Evolutionary conservation across 257 asterid genomes (phyloP), one percentile per base, ranked within the genome.

Genomic region (Pogostemon cablin): DNA sequence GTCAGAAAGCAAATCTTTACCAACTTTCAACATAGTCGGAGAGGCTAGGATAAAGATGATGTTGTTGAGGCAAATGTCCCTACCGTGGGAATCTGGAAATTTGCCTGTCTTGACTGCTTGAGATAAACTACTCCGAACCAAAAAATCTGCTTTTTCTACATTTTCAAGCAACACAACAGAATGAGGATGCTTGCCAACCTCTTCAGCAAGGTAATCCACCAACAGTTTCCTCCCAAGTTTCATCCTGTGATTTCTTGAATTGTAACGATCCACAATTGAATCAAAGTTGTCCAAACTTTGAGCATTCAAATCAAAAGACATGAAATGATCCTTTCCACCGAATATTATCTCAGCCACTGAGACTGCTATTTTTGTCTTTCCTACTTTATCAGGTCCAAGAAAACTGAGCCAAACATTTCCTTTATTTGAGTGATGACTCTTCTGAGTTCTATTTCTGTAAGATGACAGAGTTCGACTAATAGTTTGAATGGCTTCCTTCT

Each of bases 371-470:
- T 82, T 87, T 75, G 84, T 82, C 87, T 93, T 93, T 39, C 95
- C 93, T 63, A 85, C 90, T 81, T 73, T 83, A 82, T 93, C 99
- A 68, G 95, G 96, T 40, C 99, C 99, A 52, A 77, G 75, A 77
- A 91, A 87, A 79, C 89, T 78, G 75, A 93, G 84, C 98, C 98
- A 93, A 57, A 87, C 56, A 78, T 78, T 88, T 77, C 97, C 90
- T 75, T 81, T 83, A 77, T 76, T 81, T 20, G 82, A 84, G 65
- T 77, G 61, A 49, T 0, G 74, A 50, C 72, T 47, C 52, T 70
- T 84, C 52, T 78, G 81, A 46, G 77, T 77, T 46, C 88, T 91
- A 79, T 74, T 79, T 83, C 77, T 80, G 79, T 87, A 84, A 65
- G 75, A 75, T 39, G 86, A 80, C 69, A 93, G 54, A 34, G 88